phyloP scores from a whole-genome alignment of 192 early-diverging fungal genomes.

The Coemansia sp. region DNA sequence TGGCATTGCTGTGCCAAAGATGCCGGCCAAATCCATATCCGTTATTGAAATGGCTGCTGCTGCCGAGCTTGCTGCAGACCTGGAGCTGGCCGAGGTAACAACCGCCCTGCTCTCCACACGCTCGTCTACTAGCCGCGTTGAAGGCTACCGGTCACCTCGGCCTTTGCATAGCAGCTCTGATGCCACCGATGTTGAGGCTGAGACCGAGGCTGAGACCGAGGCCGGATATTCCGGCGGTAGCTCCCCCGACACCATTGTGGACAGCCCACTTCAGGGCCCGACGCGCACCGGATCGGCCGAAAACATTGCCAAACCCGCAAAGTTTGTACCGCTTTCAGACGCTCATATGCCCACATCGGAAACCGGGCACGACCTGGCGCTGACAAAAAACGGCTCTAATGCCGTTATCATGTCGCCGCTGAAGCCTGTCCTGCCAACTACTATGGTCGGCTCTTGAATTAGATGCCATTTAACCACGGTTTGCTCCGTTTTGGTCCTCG shows the following conservation, averaged over 20 bases:
- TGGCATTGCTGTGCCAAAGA: neutral
- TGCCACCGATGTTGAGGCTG: constrained; percentile 1
- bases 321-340: neutral
- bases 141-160: too few relatives aligned
- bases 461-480: too few relatives aligned
- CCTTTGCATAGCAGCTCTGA: constrained; percentile 1
- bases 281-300: constrained; percentile 1
- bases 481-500: too few relatives aligned
- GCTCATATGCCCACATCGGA: neutral
- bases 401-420: too few relatives aligned
- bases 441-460: too few relatives aligned
- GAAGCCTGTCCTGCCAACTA: too few relatives aligned
- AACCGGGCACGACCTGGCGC: too few relatives aligned
- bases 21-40: neutral
- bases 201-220: neutral
- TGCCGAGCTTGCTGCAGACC: constrained; percentile 25
- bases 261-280: constrained; percentile 3
- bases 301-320: neutral
- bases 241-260: neutral
- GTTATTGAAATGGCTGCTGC: constrained; percentile 25
- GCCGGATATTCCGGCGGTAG: neutral
- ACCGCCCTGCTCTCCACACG: constrained; percentile 12
- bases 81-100: constrained; percentile 26
- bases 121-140: too few relatives aligned
- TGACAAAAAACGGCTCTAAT: too few relatives aligned